Conservation (phyloP, 495 filamentous ascomycete genomes). For the Chaetomium fimeti region DNA sequence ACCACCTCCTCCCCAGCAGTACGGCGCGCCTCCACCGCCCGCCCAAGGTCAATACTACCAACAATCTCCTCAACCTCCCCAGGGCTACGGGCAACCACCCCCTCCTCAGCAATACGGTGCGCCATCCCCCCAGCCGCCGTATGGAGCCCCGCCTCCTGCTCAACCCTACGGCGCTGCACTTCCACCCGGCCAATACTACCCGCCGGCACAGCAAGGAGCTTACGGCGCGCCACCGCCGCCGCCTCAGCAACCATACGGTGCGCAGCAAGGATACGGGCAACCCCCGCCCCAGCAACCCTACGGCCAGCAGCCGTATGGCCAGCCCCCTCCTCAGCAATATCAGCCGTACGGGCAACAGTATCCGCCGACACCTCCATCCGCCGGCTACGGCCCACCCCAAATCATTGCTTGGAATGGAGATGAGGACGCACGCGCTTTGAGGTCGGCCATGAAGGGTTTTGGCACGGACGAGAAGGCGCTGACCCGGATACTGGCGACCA, state of each 20-base stretch:
- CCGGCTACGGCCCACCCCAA: constrained; percentile 62
- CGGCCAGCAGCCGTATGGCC: constrained; percentile 30
- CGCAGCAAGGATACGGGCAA: constrained; percentile 19
- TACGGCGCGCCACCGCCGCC: constrained; percentile 29
- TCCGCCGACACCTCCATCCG: constrained; percentile 55
- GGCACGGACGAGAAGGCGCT: constrained; percentile 80
- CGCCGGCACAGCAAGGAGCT: constrained; percentile 15
- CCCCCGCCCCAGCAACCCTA: constrained; percentile 23
- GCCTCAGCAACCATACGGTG: constrained; percentile 20
- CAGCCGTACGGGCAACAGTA: constrained; percentile 31
- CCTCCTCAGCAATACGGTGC: constrained; percentile 20
- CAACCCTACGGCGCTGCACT: constrained; percentile 21
- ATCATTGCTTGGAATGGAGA: constrained; percentile 63
- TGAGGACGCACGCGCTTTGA: constrained; percentile 64
- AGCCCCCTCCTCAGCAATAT: constrained; percentile 42
- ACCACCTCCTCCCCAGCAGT: constrained; percentile 29
- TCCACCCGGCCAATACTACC: constrained; percentile 19
- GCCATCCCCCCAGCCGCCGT: constrained; percentile 16
- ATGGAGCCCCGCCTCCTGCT: constrained; percentile 20
- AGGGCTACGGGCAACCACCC: constrained; percentile 18
- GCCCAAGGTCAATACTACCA: constrained; percentile 26
- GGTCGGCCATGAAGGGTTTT: constrained; percentile 86
- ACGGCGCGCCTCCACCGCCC: constrained; percentile 20
- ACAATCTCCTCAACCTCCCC: constrained; percentile 23
- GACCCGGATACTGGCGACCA: constrained; percentile 61